Evolutionary conservation across 2,329 filamentous ascomycete genomes (phyloP).

Genomic region (Hypoxylon sp.): DNA sequence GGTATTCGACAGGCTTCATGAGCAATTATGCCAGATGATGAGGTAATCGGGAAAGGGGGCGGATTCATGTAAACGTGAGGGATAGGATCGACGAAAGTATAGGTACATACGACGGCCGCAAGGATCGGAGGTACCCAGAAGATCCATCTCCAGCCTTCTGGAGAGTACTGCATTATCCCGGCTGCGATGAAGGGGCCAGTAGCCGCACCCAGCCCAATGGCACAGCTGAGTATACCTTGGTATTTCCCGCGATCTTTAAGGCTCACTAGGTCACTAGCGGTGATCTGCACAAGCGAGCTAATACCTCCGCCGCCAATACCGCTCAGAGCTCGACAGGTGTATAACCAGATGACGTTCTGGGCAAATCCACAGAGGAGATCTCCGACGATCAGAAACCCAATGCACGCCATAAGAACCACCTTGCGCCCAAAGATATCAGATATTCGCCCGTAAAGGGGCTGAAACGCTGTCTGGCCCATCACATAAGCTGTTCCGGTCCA

Average conservation of each 20-base stretch:
- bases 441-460: slow-evolving; percentile 59
- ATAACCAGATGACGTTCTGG: slow-evolving; percentile 45
- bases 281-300: slow-evolving; percentile 51
- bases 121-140: slow-evolving; percentile 45
- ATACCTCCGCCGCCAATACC: slow-evolving; percentile 49
- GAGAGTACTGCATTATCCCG: slow-evolving; percentile 13
- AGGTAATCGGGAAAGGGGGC: background rate
- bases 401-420: slow-evolving; percentile 51
- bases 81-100: background rate
- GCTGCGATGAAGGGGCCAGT: slow-evolving; percentile 47
- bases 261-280: slow-evolving; percentile 53
- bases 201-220: slow-evolving; percentile 43
- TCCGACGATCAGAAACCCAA: slow-evolving; percentile 58
- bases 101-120: slow-evolving; percentile 16
- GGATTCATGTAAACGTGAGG: background rate
- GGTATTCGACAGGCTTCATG: background rate
- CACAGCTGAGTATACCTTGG: slow-evolving; percentile 48
- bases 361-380: slow-evolving; percentile 52
- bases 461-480: slow-evolving; percentile 54
- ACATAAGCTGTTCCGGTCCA: slow-evolving; percentile 42
- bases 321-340: slow-evolving; percentile 48
- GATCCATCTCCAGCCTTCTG: slow-evolving; percentile 40
- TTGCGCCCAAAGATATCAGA: slow-evolving; percentile 62
- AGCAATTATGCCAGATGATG: background rate
- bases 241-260: slow-evolving; percentile 53